Conservation (phyloP, 139 green algal genomes). For the Chlamydomonas incerta region DNA sequence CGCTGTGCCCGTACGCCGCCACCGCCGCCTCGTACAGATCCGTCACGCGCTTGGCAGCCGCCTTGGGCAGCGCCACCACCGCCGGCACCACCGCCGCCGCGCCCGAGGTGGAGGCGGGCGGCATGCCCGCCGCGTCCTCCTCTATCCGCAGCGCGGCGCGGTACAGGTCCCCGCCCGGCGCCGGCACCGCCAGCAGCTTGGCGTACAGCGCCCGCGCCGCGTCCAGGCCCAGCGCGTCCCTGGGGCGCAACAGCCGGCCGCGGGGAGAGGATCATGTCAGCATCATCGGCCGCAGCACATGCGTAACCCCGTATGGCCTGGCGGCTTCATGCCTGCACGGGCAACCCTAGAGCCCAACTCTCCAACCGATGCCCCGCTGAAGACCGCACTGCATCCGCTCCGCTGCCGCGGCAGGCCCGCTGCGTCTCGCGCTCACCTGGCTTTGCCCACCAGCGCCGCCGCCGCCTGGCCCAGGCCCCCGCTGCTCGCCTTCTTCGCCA, state of each 20-base stretch:
- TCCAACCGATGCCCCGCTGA: too few species aligned
- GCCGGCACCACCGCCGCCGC: neutral
- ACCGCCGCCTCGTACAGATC: slow-evolving; percentile 69
- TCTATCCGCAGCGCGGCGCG: slow-evolving; percentile 67
- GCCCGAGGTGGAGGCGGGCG: neutral
- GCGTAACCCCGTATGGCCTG: too few species aligned
- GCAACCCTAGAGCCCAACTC: too few species aligned
- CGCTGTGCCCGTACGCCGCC: slow-evolving; percentile 57
- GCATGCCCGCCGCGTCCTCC: slow-evolving; percentile 3
- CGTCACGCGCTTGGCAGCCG: slow-evolving; percentile 25
- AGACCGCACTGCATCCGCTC: too few species aligned
- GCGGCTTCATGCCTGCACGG: too few species aligned
- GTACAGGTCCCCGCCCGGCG: slow-evolving; percentile 72
- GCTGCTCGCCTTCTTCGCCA: neutral
- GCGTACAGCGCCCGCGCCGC: slow-evolving; percentile 63
- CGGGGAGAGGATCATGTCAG: too few species aligned
- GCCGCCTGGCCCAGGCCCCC: slow-evolving; percentile 6
- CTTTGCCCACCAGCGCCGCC: slow-evolving; percentile 29
- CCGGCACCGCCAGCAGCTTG: slow-evolving; percentile 64
- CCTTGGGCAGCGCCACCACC: neutral
- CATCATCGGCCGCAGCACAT: too few species aligned
- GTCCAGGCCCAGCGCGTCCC: slow-evolving; percentile 40
- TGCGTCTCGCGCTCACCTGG: neutral
- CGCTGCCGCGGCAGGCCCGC: too few species aligned
- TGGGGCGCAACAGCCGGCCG: slow-evolving; percentile 27